Base-by-base conservation (phyloP, 1,284 basidiomycete genomes). In the Ganoderma resinaceum region DNA sequence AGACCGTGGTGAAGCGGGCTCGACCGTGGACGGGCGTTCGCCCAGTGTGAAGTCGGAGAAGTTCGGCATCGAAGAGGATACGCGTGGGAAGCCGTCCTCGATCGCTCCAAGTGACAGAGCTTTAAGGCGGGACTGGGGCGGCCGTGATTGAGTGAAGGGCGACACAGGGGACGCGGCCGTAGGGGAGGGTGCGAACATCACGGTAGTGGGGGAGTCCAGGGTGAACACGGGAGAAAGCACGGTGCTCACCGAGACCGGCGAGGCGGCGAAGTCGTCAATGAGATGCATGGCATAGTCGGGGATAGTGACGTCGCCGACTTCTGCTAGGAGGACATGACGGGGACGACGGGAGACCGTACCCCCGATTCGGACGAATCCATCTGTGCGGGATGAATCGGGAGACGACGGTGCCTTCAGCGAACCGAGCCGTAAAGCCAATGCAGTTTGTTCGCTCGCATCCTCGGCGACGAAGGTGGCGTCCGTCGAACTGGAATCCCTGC, bases 271-370 rank as follows among this genome's bases (percentile, higher is more conserved):
- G 38, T 72, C 73, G 46, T 77, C 74, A 18, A 78, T 69, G 16
- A 78, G 73, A 46, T 73, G 66, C 40, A 73, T 49, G 4, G 74
- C 77, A 66, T 78, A 78, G 12, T 67, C 70, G 0, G 77, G 77
- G 12, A 77, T 58, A 5, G 62, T 16, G 18, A 76, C 67, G 38
- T 74, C 67, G 3, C 66, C 71, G 33, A 75, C 33, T 38, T 74
- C 70, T 3, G 72, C 66, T 12, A 73, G 61, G 43, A 77, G 61
- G 61, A 75, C 70, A 18, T 71, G 74, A 9, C 62, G 67, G 16
- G 73, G 61, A 37, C 76, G 76, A 9, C 67, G 70, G 20, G 38
- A 29, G 4, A 61, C 61, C 7, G 61, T 29, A n/a, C 65, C 46
- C 66, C 68, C 70, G 35, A 78, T 78, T 58, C 65, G 66, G 3